These are phyloP conservation scores for Exophiala dermatitidis DNA, from an alignment of 2,329 filamentous ascomycete species.

Conservation along the genomic window DNA sequence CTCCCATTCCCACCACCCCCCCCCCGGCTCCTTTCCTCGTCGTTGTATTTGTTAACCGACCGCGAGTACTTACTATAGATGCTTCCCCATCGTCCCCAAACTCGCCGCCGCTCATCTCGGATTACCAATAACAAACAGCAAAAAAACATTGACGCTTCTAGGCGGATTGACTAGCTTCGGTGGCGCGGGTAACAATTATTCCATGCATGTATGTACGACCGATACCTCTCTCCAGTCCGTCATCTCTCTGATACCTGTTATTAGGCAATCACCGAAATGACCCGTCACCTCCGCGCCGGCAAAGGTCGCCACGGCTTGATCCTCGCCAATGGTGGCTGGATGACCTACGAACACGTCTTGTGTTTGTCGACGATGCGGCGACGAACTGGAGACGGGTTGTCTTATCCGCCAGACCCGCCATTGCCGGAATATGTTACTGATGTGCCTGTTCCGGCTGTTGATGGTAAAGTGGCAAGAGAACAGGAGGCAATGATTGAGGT, in stretches of 20 bases:
- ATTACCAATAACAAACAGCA: slow-evolving; percentile 40
- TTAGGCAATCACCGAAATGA: slow-evolving; percentile 50
- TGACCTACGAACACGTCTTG: slow-evolving; percentile 60
- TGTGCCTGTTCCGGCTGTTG: slow-evolving; percentile 36
- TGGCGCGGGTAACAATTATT: slow-evolving; percentile 65
- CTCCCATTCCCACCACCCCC: background rate
- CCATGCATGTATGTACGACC: slow-evolving; percentile 50
- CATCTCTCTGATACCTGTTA: background rate
- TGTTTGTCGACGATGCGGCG: slow-evolving; percentile 47
- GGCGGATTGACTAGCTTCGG: slow-evolving; percentile 63
- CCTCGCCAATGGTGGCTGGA: slow-evolving; percentile 58
- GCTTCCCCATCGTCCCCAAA: slow-evolving; percentile 64
- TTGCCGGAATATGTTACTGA: slow-evolving; percentile 41
- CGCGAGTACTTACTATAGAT: slow-evolving; percentile 33
- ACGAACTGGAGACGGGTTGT: slow-evolving; percentile 26
- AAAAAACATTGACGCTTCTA: slow-evolving; percentile 53
- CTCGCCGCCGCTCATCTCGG: slow-evolving; percentile 55
- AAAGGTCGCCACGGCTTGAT: slow-evolving; percentile 48
- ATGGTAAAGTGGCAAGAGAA: slow-evolving; percentile 42
- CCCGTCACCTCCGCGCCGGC: slow-evolving; percentile 45
- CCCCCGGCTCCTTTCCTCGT: background rate
- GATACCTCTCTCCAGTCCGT: background rate
- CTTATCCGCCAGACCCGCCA: slow-evolving; percentile 45
- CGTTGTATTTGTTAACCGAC: too few species aligned
- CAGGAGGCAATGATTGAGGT: slow-evolving; percentile 48